Evolutionary conservation across 2,329 filamentous ascomycete genomes (phyloP).

Genomic region (Alternaria tenuissima): DNA sequence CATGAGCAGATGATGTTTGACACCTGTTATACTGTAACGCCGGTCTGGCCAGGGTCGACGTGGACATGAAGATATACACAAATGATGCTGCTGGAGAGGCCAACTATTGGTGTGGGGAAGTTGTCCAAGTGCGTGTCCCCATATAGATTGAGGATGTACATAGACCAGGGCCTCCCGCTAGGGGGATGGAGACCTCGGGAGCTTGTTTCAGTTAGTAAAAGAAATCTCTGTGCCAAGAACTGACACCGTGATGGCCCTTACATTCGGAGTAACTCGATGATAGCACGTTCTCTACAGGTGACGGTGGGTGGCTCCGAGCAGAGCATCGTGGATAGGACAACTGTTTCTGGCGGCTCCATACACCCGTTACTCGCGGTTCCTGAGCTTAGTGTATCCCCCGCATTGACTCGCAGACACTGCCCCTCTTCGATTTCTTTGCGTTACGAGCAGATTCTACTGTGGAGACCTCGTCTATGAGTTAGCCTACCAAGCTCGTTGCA

Average conservation of each 20-base stretch:
- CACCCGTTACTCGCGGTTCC: conserved; percentile 11
- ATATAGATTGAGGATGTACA: conserved; percentile 5
- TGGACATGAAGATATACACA: conserved; percentile 6
- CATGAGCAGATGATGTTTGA: not conserved
- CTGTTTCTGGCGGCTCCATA: conserved; percentile 16
- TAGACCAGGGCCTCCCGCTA: conserved; percentile 18
- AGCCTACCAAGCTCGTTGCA: conserved; percentile 22
- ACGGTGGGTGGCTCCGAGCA: conserved; percentile 14
- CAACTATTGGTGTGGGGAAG: conserved; percentile 11
- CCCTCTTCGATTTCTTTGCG: conserved; percentile 28
- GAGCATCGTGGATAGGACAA: conserved; percentile 7
- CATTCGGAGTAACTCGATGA: conserved; percentile 3
- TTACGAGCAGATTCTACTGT: conserved; percentile 29
- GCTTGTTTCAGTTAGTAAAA: conserved; percentile 34
- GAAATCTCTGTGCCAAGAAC: conserved; percentile 31
- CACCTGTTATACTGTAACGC: not conserved
- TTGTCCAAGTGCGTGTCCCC: conserved; percentile 5
- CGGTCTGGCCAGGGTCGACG: not conserved
- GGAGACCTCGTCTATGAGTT: conserved; percentile 22
- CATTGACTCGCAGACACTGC: conserved; percentile 11
- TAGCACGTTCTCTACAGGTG: conserved; percentile 16
- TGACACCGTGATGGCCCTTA: conserved; percentile 20
- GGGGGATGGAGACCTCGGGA: conserved; percentile 16
- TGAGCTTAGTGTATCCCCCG: conserved; percentile 28
- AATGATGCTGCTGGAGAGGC: not conserved